A percentile compares a stretch with the other conserved stretches of the same genome.
These are phyloP conservation scores for Myrmaecium sp. DNA, from an alignment of 2,329 filamentous ascomycete genomes.

Conservation along the genomic window DNA sequence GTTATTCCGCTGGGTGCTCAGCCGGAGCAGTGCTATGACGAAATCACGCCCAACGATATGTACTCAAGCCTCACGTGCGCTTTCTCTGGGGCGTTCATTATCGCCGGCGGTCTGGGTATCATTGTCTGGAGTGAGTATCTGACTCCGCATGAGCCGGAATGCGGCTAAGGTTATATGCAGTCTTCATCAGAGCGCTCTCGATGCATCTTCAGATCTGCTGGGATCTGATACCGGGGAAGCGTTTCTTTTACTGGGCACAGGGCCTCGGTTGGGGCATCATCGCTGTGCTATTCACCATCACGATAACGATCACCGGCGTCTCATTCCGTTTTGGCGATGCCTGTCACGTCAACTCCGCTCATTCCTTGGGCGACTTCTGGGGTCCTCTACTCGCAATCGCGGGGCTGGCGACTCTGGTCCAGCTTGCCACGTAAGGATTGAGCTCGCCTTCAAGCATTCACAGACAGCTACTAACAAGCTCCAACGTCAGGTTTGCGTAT, in stretches of 20 bases:
- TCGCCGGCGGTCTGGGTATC: constrained; percentile 70
- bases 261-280: constrained; percentile 72
- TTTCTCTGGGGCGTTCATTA: constrained; percentile 69
- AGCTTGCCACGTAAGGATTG: constrained; percentile 58
- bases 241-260: constrained; percentile 78
- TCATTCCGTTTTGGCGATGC: constrained; percentile 85
- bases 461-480: constrained; percentile 8
- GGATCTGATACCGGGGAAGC: constrained; percentile 76
- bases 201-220: constrained; percentile 97
- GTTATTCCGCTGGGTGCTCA: constrained; percentile 68
- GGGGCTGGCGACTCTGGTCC: constrained; percentile 58
- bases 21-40: constrained; percentile 70
- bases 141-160: neutral
- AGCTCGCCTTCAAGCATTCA: constrained; percentile 2
- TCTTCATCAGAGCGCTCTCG: constrained; percentile 75
- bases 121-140: constrained; percentile 55
- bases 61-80: constrained; percentile 65
- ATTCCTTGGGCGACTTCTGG: constrained; percentile 78
- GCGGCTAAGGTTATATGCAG: constrained; percentile 13
- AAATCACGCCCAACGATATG: constrained; percentile 91
- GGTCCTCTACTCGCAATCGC: constrained; percentile 70
- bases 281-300: constrained; percentile 54
- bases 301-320: constrained; percentile 72
- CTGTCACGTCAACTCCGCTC: constrained; percentile 84
- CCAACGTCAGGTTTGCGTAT: constrained; percentile 44